Conservation (phyloP, 140 eudicot species). For the Bidens hawaiensis region DNA sequence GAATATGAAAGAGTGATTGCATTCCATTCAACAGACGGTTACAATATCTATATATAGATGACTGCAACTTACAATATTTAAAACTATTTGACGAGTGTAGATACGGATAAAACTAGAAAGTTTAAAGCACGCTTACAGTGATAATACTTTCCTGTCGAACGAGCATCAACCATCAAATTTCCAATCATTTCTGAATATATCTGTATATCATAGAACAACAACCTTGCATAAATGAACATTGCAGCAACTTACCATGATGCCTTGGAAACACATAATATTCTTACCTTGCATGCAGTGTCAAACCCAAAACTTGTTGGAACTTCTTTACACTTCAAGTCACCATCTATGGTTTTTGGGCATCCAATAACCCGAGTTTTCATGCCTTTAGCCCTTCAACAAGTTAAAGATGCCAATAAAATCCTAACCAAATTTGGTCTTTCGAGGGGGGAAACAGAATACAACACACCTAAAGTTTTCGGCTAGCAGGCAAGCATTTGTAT, state of each 20-base stretch:
- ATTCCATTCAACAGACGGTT: no score
- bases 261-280: neutral
- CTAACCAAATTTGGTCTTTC: neutral
- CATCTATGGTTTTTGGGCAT: conserved; percentile 79
- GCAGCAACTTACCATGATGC: neutral
- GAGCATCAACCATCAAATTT: conserved; percentile 95
- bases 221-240: neutral
- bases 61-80: no score
- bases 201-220: conserved; percentile 32
- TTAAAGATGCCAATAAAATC: neutral
- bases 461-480: conserved; percentile 80
- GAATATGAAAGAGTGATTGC: no score
- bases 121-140: conserved; percentile 56
- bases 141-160: conserved; percentile 96
- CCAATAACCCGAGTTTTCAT: conserved; percentile 68
- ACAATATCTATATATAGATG: no score
- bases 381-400: conserved; percentile 34
- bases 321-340: conserved; percentile 71
- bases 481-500: conserved; percentile 92
- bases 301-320: conserved; percentile 69
- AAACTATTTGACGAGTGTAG: neutral
- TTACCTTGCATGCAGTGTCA: conserved; percentile 76
- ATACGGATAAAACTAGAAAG: neutral
- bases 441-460: neutral
- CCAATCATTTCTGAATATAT: conserved; percentile 96